Base-by-base conservation (phyloP, 2,329 filamentous ascomycete genomes). In the Penicillium sp. region DNA sequence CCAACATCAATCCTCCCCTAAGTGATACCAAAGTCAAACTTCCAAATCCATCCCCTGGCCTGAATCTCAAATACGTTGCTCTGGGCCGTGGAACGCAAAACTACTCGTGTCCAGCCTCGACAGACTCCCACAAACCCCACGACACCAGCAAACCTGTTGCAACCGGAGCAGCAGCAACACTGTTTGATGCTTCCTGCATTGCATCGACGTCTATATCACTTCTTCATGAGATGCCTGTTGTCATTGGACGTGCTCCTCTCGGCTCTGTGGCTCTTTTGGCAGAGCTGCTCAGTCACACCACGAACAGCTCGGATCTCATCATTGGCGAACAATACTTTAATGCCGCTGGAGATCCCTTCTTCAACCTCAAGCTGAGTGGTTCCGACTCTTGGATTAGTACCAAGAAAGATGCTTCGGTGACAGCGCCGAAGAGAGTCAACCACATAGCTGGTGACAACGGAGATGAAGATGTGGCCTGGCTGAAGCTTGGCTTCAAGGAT, bases 31-130 rank as follows among this genome's bases (percentile, higher is more conserved):
- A 62, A 3, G 38, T 59, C 13, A 51, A 65, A 4, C 72, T 81
- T 2, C 73, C 77, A 15, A 35, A 35, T 6, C 76, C 77, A 10
- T 66, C 71, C 3, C 42, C 58, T 7, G 66, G 66, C 19, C 58
- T 78, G 40, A 68, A 63, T 9, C 78, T 84, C 53, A 75, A 81
- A 60, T 77, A 80, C 63, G 70, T 84, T 54, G 78, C 79, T 6
- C 64, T 83, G 22, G 83, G 82, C 58, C 73, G 77, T 26, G 83
- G 83, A 42, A 82, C 80, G 13, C 82, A 85, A 64, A 84, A 84
- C 74, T 85, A 83, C 68, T 80, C 79, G 17, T 84, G 82, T 64
- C 53, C 66, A 2, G 66, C 75, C 38, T 65, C 68, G 37, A 58
- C 70, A 7, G 63, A 65, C 3, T 68, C 74, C 30, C 42, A 44